A percentile compares a stretch with the other conserved stretches of the same genome.
Conservation (phyloP, 2,329 filamentous ascomycete species). For the Aspergillus piperis region DNA sequence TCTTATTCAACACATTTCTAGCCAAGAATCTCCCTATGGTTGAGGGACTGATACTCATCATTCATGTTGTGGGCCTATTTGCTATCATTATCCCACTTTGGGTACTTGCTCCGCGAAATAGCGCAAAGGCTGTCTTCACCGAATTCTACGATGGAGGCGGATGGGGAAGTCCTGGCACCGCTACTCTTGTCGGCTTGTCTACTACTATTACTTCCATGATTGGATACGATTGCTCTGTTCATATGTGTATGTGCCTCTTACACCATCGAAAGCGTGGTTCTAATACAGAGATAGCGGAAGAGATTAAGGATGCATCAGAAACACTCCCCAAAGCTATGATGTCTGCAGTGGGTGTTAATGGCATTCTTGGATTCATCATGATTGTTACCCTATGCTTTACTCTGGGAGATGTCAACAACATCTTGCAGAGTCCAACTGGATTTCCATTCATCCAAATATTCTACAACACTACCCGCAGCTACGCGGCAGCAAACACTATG, state of each 20-base stretch:
- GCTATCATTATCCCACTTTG: conserved; percentile 47
- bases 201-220: conserved; percentile 45
- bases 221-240: conserved; percentile 47
- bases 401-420: conserved; percentile 50
- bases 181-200: conserved; percentile 43
- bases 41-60: conserved; percentile 43
- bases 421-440: conserved; percentile 49
- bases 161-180: conserved; percentile 42
- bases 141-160: conserved; percentile 45
- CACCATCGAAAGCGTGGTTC: background rate
- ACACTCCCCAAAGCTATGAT: conserved; percentile 56
- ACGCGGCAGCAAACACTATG: conserved; percentile 54
- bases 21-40: conserved; percentile 42
- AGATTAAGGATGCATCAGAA: conserved; percentile 50
- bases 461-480: conserved; percentile 51
- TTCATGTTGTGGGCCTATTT: conserved; percentile 47
- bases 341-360: conserved; percentile 53
- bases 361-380: conserved; percentile 57
- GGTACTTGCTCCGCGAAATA: conserved; percentile 44
- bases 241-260: conserved; percentile 41
- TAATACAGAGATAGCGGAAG: conserved; percentile 36
- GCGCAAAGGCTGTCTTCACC: conserved; percentile 42
- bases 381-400: conserved; percentile 59
- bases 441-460: conserved; percentile 64
- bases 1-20: conserved; percentile 46